Percentiles rank a stretch among this genome's conserved stretches.
Conservation (phyloP, 192 early-diverging fungal species). For the Tieghemiomyces parasiticus region DNA sequence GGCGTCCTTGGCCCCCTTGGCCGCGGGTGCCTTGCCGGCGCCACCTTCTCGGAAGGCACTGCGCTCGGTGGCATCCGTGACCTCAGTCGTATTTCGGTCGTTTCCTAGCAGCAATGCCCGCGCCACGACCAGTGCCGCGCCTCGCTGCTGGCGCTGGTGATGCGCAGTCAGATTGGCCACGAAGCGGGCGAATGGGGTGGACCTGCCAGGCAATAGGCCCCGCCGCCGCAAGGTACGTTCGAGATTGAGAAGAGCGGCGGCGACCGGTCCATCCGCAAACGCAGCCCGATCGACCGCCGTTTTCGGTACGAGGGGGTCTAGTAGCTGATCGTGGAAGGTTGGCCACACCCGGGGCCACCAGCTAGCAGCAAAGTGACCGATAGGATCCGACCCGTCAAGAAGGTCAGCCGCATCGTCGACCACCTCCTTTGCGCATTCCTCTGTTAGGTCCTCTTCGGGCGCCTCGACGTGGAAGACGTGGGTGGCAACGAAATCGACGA, state of each 20-base stretch:
- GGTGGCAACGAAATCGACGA: not conserved
- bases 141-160: not conserved
- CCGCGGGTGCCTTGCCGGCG: not conserved
- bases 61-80: conserved; percentile 5
- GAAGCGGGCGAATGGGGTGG: not conserved
- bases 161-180: not conserved
- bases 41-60: not conserved
- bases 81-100: not conserved
- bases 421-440: not conserved
- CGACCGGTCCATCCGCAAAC: not conserved
- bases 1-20: not conserved
- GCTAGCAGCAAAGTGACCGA: not conserved
- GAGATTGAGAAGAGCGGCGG: not conserved
- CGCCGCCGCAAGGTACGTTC: not conserved
- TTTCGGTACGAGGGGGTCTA: not conserved
- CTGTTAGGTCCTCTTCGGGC: no score
- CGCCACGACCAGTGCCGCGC: not conserved
- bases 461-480: not conserved
- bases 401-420: no score
- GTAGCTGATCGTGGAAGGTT: not conserved
- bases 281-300: not conserved
- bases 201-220: not conserved
- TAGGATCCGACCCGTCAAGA: no score
- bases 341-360: not conserved
- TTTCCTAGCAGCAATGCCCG: not conserved